Evolutionary conservation across 2,329 filamentous ascomycete species (phyloP), one percentile per base, ranked within the genome.

Genomic region (Arthroderma sp.): DNA sequence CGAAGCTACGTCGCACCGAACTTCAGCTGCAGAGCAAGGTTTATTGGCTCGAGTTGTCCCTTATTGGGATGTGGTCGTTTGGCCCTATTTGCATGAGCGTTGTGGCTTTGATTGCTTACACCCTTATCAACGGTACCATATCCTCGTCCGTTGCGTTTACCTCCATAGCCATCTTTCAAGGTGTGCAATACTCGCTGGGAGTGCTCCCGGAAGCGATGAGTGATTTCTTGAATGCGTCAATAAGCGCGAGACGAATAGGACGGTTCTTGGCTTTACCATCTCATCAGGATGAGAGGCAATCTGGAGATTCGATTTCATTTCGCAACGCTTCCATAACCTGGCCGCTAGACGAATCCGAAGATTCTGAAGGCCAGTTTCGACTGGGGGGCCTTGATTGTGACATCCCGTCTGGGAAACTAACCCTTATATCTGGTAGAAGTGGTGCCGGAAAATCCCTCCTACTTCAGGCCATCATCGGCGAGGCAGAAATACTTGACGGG

Each of bases 91-190:
- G 15, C 15, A 72, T 89, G 3, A 78, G 84, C 4, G 82, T 82
- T 4, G 74, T 80, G 5, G 80, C 83, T 0, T 68, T 91, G 2
- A 73, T 79, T 1, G 72, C 78, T 0, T 88, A 88, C 55, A 77
- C 82, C 2, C 51, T 74, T 7, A 53, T 82, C 0, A 61, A 85
- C 51, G 79, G 78, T 5, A 66, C 68, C 0, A 67, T 91, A 6
- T 70, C 73, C 0, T 80, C 85, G 0, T 86, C 83, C 0, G 74
- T 87, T 6, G 85, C 85, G 2, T 91, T 91, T 53, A 85, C 86
- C 29, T 80, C 81, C 15, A 34, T 34, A 34, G 11, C 32, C 11
- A 34, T 34, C 11, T 34, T 34, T 11, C 9, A 34, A 34, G 11
- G 32, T 3, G 8, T 34, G 32, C 9, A 9, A 34, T 9, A 34